Conservation (phyloP, 164 flowering plant species). For the Nymphaea thermarum region DNA sequence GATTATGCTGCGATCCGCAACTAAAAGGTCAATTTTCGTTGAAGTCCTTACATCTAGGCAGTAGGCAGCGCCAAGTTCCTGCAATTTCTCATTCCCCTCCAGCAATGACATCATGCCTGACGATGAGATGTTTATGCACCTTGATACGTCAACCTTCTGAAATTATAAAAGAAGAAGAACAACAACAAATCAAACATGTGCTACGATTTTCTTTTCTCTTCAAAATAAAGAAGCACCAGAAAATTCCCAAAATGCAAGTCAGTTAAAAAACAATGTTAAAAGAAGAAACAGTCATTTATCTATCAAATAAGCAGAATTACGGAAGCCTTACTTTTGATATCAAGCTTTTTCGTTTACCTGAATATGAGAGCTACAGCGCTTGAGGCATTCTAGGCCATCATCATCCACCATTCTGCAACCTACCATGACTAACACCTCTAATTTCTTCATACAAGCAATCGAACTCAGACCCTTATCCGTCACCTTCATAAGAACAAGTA, state of each 20-base stretch:
- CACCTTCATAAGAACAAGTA: constrained; percentile 7
- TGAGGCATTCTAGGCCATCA: constrained; percentile 13
- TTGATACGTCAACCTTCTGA: constrained; percentile 51
- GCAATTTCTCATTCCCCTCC: constrained; percentile 28
- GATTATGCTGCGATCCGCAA: too few relatives aligned
- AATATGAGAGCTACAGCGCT: constrained; percentile 9
- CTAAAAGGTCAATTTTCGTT: neutral
- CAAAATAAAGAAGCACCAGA: too few relatives aligned
- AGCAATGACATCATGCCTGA: constrained; percentile 34
- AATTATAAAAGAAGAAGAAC: constrained; percentile 3
- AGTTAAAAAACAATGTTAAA: too few relatives aligned
- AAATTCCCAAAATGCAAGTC: too few relatives aligned
- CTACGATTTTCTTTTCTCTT: neutral
- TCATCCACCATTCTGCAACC: constrained; percentile 16
- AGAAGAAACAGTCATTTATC: too few relatives aligned
- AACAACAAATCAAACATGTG: neutral
- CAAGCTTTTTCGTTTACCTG: constrained; percentile 5
- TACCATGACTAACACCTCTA: constrained; percentile 16
- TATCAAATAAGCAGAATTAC: too few relatives aligned
- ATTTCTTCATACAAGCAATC: constrained; percentile 12
- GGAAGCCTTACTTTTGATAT: neutral
- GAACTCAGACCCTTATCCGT: constrained; percentile 13
- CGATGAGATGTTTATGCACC: constrained; percentile 38
- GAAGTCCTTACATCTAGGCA: constrained; percentile 36
- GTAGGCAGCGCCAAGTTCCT: constrained; percentile 37